Base-by-base conservation (phyloP, 495 filamentous ascomycete genomes). In the Trichoderma orchidacearum region DNA sequence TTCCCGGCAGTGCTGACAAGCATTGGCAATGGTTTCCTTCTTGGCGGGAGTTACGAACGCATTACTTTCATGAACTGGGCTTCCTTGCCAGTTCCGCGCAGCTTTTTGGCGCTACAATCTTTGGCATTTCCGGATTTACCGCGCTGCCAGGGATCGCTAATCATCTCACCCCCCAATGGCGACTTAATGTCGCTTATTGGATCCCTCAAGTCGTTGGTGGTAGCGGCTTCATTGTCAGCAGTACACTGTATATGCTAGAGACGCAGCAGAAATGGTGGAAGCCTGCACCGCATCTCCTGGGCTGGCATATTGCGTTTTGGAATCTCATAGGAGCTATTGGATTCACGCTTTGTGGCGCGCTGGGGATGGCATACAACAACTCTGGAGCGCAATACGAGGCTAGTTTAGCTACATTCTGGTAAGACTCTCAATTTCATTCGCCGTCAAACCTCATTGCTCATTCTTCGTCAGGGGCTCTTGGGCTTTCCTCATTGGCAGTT, bases 101-200 rank as follows among this genome's bases (percentile, higher is more conserved):
- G 60, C 72, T 85, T 53, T 36, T 80, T 51, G 85, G 80, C 15
- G 82, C 85, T 5, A 79, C 80, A 8, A 71, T 89, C 57, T 85
- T 83, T 68, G 87, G 80, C 79, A 83, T 87, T 56, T 72, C 81
- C 3, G 84, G 84, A 21, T 78, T 88, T 58, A 84, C 82, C 0
- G 79, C 78, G 3, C 60, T 88, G 3, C 84, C 85, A 4, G 72
- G 75, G 3, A 82, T 87, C 57, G 68, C 71, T 48, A 59, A 70
- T 12, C 30, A 55, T 18, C 32, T 55, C 30, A 34, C 30, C 13
- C 58, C 74, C 1, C 69, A 78, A 0, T 63, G 60, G 21, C 51
- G 57, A 18, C 56, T 61, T 8, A 74, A 84, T 62, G 80, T 82
- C 13, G 72, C 79, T 0, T 87, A 79, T 66, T 88, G 84, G 85